These are phyloP conservation scores for Gilbertella persicaria DNA, from an alignment of 371 early-diverging fungal genomes.

Conservation along the genomic window DNA sequence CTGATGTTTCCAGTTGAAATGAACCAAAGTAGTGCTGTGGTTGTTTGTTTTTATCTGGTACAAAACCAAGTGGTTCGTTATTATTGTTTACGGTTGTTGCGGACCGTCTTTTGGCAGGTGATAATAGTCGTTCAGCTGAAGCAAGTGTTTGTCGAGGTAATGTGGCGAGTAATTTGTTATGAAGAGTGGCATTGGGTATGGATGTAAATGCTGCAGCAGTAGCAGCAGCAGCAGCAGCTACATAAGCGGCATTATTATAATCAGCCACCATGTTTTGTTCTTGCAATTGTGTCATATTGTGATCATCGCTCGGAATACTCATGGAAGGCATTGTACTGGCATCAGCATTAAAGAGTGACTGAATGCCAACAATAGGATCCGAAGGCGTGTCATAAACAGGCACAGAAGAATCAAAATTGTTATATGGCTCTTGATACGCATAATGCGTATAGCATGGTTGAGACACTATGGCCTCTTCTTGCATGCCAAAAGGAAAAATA, in stretches of 20 bases:
- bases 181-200: constrained; percentile 31
- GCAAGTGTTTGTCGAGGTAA: constrained; percentile 38
- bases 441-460: not conserved
- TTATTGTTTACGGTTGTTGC: not conserved
- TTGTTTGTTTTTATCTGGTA: not conserved
- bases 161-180: constrained; percentile 39
- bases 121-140: constrained; percentile 36
- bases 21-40: constrained; percentile 23
- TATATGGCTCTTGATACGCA: not conserved
- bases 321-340: not conserved
- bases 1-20: constrained; percentile 17
- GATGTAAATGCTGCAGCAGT: constrained; percentile 10
- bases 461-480: constrained; percentile 3
- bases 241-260: constrained; percentile 7
- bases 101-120: constrained; percentile 11
- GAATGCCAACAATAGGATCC: not conserved
- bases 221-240: constrained; percentile 8
- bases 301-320: not conserved
- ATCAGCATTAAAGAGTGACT: constrained; percentile 4
- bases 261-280: constrained; percentile 5
- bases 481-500: constrained; percentile 18
- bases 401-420: not conserved
- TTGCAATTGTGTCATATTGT: not conserved
- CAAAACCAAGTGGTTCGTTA: constrained; percentile 2
- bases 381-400: not conserved